These are phyloP conservation scores for Argentina anserina DNA, from an alignment of 306 rosid species.

Conservation along the genomic window DNA sequence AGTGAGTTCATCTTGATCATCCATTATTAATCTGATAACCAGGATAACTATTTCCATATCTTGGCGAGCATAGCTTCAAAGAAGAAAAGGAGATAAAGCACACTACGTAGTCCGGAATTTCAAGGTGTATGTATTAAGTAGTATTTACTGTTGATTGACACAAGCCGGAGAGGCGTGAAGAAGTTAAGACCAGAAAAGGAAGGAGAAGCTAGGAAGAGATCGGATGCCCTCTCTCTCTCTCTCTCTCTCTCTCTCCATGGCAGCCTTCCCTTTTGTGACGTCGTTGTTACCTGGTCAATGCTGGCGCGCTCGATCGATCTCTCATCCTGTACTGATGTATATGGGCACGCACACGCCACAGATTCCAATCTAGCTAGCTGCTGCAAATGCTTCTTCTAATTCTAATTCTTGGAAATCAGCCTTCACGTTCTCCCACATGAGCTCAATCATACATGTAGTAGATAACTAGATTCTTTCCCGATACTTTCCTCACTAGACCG, in stretches of 20 bases:
- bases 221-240: not conserved
- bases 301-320: too few species aligned
- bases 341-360: slow-evolving; percentile 13
- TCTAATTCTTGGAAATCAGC: slow-evolving; percentile 30
- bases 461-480: too few species aligned
- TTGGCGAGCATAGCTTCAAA: too few species aligned
- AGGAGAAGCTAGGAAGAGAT: not conserved
- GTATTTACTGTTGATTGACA: slow-evolving; percentile 32
- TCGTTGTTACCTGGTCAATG: slow-evolving; percentile 24
- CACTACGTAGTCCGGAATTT: slow-evolving; percentile 39
- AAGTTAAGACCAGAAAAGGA: slow-evolving; percentile 19
- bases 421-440: slow-evolving; percentile 51
- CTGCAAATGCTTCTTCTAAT: slow-evolving; percentile 14
- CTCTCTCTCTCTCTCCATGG: slow-evolving; percentile 34
- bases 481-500: slow-evolving; percentile 26
- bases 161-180: slow-evolving; percentile 70
- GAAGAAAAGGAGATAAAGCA: not conserved
- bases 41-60: too few species aligned
- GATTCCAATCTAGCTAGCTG: slow-evolving; percentile 38
- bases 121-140: slow-evolving; percentile 28
- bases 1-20: too few species aligned
- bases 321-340: slow-evolving; percentile 1
- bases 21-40: too few species aligned
- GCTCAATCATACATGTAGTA: slow-evolving; percentile 41
- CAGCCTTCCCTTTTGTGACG: slow-evolving; percentile 76